Conservation (phyloP, 805 yeast genomes). For the Barnettozyma botsteinii region DNA sequence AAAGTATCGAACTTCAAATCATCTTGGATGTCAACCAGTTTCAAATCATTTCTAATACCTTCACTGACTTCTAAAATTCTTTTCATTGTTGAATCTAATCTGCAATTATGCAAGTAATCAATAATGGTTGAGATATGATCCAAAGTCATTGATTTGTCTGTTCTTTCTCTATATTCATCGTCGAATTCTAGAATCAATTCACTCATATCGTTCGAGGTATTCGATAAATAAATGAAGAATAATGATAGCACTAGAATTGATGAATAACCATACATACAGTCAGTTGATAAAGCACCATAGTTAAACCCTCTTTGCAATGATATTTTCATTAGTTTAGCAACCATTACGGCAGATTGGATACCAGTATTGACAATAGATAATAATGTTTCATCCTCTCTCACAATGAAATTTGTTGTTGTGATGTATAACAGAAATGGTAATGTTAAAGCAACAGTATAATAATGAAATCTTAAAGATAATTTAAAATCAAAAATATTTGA, state of each 20-base stretch:
- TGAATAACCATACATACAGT: slow-evolving; percentile 39
- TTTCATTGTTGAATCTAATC: slow-evolving; percentile 37
- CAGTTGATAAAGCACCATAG: slow-evolving; percentile 40
- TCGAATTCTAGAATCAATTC: slow-evolving; percentile 9
- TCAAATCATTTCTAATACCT: slow-evolving; percentile 37
- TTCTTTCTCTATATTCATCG: slow-evolving; percentile 5
- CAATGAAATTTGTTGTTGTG: slow-evolving; percentile 30
- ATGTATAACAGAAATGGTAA: slow-evolving; percentile 39
- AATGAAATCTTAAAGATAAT: slow-evolving; percentile 36
- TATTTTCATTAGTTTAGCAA: slow-evolving; percentile 33
- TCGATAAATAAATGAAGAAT: slow-evolving; percentile 31
- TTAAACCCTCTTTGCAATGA: slow-evolving; percentile 29
- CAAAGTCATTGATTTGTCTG: slow-evolving; percentile 20
- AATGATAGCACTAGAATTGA: slow-evolving; percentile 37
- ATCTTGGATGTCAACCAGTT: slow-evolving; percentile 28
- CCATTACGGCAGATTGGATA: slow-evolving; percentile 34
- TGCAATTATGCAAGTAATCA: slow-evolving; percentile 21
- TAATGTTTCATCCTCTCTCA: slow-evolving; percentile 38
- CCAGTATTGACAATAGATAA: slow-evolving; percentile 35
- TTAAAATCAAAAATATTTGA: slow-evolving; percentile 36
- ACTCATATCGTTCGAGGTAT: slow-evolving; percentile 19
- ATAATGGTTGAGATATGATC: slow-evolving; percentile 19
- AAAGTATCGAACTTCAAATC: slow-evolving; percentile 19
- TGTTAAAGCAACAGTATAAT: slow-evolving; percentile 36
- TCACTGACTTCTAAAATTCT: slow-evolving; percentile 38